A percentile compares a stretch with the other conserved stretches of the same genome.
Conservation (phyloP, 164 flowering plant species). For the Umbellularia californica region DNA sequence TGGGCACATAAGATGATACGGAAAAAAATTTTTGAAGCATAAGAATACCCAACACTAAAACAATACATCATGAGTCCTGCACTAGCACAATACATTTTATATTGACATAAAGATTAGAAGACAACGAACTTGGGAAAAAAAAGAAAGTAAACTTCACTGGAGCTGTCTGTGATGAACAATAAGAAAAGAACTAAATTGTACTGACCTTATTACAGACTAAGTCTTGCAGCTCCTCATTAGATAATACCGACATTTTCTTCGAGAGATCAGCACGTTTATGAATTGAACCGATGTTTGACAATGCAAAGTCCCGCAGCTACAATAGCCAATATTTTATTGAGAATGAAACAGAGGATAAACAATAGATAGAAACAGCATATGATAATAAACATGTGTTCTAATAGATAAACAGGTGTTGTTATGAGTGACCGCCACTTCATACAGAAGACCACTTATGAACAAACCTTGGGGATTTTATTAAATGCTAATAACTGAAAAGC, state of each 20-base stretch:
- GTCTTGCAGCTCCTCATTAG: slow-evolving; percentile 67
- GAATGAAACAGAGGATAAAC: neutral
- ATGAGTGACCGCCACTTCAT: neutral
- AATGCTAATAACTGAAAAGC: slow-evolving; percentile 87
- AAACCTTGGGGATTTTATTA: slow-evolving; percentile 91
- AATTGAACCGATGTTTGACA: slow-evolving; percentile 83
- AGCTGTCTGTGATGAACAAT: neutral
- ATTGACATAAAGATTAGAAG: neutral
- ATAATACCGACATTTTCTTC: slow-evolving; percentile 74
- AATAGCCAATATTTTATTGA: neutral
- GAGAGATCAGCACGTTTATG: slow-evolving; percentile 81
- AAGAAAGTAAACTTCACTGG: neutral
- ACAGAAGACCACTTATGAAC: slow-evolving; percentile 7
- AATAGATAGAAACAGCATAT: neutral
- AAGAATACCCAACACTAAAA: neutral
- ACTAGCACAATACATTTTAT: neutral
- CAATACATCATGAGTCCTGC: neutral
- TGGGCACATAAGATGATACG: too few species aligned
- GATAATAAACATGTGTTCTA: neutral
- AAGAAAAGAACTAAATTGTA: slow-evolving; percentile 1
- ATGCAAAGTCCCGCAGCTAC: slow-evolving; percentile 80
- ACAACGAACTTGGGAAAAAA: neutral
- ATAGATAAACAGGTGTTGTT: neutral
- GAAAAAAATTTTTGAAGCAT: neutral
- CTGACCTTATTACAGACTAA: slow-evolving; percentile 82